Evolutionary conservation across 2,329 filamentous ascomycete genomes (phyloP).

Genomic region (Claviceps purpurea): DNA sequence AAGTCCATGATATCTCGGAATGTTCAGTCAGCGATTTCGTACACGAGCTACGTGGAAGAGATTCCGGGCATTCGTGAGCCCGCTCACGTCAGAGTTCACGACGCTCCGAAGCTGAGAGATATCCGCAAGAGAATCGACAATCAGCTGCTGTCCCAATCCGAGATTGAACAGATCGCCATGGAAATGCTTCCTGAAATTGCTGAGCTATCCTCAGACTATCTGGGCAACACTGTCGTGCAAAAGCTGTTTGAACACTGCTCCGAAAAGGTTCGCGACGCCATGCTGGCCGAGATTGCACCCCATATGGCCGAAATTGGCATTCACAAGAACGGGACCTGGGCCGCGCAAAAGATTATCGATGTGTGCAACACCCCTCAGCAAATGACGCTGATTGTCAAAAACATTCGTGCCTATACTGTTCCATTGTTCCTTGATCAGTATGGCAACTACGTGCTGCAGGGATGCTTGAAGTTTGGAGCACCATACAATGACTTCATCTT

Average conservation of each 20-base stretch:
- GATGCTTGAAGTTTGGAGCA: conserved; percentile 80
- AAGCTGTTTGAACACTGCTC: conserved; percentile 97
- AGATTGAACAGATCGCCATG: conserved; percentile 84
- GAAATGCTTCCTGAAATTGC: conserved; percentile 96
- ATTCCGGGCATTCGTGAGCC: conserved; percentile 84
- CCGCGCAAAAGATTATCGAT: conserved; percentile 97
- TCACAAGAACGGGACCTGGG: conserved; percentile 99
- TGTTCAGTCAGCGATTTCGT: conserved; percentile 66
- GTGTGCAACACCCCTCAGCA: conserved; percentile 76
- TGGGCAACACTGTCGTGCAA: conserved; percentile 98
- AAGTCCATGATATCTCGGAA: conserved; percentile 55
- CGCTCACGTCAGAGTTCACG: conserved; percentile 76
- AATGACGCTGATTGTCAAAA: conserved; percentile 72
- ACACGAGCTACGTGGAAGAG: conserved; percentile 59
- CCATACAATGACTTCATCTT: conserved; percentile 96
- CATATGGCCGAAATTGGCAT: conserved; percentile 93
- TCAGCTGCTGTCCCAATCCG: conserved; percentile 67
- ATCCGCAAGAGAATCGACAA: conserved; percentile 98
- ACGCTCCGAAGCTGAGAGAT: conserved; percentile 87
- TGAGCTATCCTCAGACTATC: conserved; percentile 86
- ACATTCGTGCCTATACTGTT: conserved; percentile 73
- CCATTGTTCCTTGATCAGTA: conserved; percentile 95
- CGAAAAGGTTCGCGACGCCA: conserved; percentile 76
- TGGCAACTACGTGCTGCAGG: conserved; percentile 95
- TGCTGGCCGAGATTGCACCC: conserved; percentile 77